Base-by-base conservation (phyloP, 495 filamentous ascomycete species). In the Neurospora sp. region DNA sequence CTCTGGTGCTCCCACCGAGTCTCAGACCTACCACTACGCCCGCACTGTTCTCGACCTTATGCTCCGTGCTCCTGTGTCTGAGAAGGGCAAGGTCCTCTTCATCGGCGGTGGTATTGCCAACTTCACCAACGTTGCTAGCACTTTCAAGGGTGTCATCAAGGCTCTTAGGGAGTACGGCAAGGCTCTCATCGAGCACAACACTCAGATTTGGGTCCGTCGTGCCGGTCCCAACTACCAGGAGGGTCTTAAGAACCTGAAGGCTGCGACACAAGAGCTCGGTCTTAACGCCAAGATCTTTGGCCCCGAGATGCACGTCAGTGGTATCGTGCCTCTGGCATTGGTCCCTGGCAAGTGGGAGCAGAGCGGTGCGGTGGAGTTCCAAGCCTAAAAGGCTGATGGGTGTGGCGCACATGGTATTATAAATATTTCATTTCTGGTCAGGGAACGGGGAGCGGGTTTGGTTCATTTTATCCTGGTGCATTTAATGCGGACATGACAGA, bases 81-180 rank as follows among this genome's bases (percentile, higher is more conserved):
- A 92, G 69, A 91, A 98, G 77, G 96, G 96, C 86, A 98, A 98
- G 89, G 92, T 98, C 72, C 90, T 99, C 75, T 98, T 99, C 88
- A 98, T 99, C 77, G 96, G 96, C 82, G 96, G 96, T 86, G 96
- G 96, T 89, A 99, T 99, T 89, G 96, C 96, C 87, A 99, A 99
- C 91, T 99, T 99, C 87, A 99, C 96, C 84, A 86, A 94, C 83
- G 92, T 99, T 68, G 96, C 96, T 69, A 94, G 90, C 75, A 99
- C 96, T 69, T 99, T 99, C 91, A 99, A 99, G 88, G 96, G 96
- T 86, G 94, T 99, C 81, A 99, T 99, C 84, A 92, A 94, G 73
- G 96, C 96, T 44, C 90, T 99, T 72, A 91, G 96, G 71, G 96
- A 98, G 84, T 93, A 96, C 73, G 89, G 94, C 70, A 90, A 90